phyloP scores from a whole-genome alignment of 495 filamentous ascomycete genomes.

The Penicillium herquei region DNA sequence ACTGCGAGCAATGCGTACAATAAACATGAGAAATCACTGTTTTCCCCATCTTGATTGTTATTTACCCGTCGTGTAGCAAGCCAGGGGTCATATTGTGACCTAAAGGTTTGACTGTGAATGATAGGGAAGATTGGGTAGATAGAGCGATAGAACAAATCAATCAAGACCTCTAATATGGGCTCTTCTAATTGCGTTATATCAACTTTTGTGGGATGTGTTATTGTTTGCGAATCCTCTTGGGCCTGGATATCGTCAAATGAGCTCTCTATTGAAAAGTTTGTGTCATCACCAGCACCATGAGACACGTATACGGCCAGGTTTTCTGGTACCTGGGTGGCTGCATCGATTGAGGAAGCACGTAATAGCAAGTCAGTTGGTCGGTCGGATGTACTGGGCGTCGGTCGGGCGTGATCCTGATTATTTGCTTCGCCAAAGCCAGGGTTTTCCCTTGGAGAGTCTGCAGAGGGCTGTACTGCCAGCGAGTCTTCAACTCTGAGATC shows the following conservation, averaged over 20 bases:
- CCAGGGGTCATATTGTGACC: conserved; percentile 11
- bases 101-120: conserved; percentile 6
- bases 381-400: conserved; percentile 1
- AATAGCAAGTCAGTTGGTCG: neutral
- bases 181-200: conserved; percentile 3
- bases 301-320: neutral
- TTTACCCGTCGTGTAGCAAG: neutral
- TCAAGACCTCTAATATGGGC: conserved; percentile 6
- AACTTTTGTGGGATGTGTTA: neutral
- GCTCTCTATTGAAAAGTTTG: neutral
- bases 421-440: neutral
- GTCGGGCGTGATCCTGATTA: neutral
- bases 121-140: conserved; percentile 17
- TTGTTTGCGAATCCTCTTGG: conserved; percentile 6
- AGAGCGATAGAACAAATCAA: conserved; percentile 13
- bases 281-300: neutral
- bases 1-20: conserved; percentile 18
- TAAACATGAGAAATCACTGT: conserved; percentile 6
- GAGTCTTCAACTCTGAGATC: neutral
- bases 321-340: neutral
- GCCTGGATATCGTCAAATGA: neutral
- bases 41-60: neutral
- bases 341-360: neutral
- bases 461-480: neutral
- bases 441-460: neutral